Evolutionary conservation across 257 asterid genomes (phyloP).

Genomic region (Solanum ossicruentum): DNA sequence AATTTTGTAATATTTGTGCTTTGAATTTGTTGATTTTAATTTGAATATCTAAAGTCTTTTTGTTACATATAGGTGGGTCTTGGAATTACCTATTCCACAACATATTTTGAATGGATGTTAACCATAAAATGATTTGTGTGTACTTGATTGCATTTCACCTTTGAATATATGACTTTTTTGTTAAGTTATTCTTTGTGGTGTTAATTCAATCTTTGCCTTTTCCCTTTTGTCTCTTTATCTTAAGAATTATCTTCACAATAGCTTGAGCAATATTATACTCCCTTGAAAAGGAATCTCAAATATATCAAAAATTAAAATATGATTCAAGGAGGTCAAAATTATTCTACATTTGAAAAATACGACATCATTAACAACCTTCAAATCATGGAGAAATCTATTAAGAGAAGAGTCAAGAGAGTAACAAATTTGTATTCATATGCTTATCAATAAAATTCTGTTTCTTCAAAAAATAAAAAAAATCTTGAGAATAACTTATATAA

Average conservation of each 20-base stretch:
- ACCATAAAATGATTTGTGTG: neutral
- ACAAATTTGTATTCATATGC: too few relatives aligned
- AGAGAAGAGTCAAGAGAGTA: too few relatives aligned
- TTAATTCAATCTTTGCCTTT: neutral
- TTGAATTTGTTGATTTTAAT: neutral
- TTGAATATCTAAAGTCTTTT: neutral
- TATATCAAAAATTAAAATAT: too few relatives aligned
- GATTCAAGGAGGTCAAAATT: too few relatives aligned
- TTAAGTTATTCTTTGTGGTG: neutral
- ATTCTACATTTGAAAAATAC: too few relatives aligned
- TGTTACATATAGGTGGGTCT: neutral
- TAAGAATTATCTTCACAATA: neutral
- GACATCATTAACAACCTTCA: too few relatives aligned
- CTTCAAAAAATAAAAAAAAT: neutral
- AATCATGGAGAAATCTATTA: too few relatives aligned
- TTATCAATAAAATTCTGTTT: too few relatives aligned
- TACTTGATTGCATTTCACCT: neutral
- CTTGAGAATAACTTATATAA: neutral
- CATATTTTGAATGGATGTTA: neutral
- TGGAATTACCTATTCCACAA: neutral
- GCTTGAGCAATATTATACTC: too few relatives aligned
- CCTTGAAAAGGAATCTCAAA: too few relatives aligned
- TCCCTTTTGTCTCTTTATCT: neutral
- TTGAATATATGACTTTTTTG: neutral
- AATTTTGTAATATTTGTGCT: neutral